phyloP scores from a whole-genome alignment of 441 rosid species.

The Jatropha podagrica region DNA sequence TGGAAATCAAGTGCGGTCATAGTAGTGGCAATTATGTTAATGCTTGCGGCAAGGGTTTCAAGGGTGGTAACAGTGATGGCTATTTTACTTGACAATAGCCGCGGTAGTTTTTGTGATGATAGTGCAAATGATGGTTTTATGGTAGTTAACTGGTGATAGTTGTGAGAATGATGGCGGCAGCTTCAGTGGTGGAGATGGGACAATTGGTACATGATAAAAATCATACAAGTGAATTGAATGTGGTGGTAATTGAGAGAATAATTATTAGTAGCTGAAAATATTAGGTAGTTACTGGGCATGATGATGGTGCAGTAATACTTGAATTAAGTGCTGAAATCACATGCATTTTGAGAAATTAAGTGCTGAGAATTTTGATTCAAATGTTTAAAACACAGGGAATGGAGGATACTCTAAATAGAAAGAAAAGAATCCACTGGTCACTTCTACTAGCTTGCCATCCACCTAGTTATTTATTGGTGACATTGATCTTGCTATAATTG shows the following conservation, averaged over 20 bases:
- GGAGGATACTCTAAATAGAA: no score
- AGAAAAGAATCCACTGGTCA: no score
- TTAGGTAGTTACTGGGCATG: not conserved
- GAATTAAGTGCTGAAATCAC: not conserved
- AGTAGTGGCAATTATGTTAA: not conserved
- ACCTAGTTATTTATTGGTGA: no score
- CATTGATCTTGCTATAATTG: not conserved
- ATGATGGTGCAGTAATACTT: not conserved
- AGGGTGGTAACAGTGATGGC: not conserved
- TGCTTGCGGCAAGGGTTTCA: not conserved
- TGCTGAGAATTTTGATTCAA: not conserved
- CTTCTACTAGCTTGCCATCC: no score
- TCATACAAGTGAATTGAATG: not conserved
- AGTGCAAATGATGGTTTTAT: conserved; percentile 3
- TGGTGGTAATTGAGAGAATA: not conserved
- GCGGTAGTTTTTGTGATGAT: not conserved
- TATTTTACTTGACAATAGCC: not conserved
- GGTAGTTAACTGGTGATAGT: not conserved
- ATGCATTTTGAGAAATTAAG: not conserved
- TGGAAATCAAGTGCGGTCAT: not conserved
- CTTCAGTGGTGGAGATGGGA: not conserved
- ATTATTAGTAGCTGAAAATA: not conserved
- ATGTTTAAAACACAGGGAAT: no score
- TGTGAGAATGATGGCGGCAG: not conserved
- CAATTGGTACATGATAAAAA: not conserved